These are phyloP conservation scores for Spiraea crenata DNA, from an alignment of 331 rosid species.

Conservation along the genomic window DNA sequence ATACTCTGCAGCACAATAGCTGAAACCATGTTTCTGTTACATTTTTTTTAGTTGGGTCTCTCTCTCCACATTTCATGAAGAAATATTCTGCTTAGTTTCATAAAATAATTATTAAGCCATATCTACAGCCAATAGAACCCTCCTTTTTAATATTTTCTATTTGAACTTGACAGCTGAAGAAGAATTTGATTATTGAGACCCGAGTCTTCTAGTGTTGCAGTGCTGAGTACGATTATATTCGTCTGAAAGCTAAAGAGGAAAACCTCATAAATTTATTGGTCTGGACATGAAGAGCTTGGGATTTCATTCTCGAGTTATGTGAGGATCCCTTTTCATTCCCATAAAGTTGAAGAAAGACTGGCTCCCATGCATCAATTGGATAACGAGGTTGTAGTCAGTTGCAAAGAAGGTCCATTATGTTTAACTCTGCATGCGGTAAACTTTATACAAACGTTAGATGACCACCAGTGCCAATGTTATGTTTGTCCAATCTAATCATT, in stretches of 20 bases:
- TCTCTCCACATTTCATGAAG: conserved; percentile 18
- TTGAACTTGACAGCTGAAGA: too few relatives aligned
- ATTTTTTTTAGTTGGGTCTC: background rate
- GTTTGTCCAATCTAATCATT: too few relatives aligned
- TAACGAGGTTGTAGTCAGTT: background rate
- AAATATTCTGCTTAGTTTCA: conserved; percentile 15
- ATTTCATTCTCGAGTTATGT: too few relatives aligned
- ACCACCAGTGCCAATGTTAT: too few relatives aligned
- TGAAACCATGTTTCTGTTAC: background rate
- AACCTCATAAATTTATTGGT: background rate
- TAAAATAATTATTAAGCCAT: too few relatives aligned
- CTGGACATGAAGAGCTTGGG: background rate
- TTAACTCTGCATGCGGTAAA: background rate
- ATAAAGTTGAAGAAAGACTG: background rate
- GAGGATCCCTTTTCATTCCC: background rate
- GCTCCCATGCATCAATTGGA: background rate
- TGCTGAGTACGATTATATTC: conserved; percentile 21
- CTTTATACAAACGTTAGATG: too few relatives aligned
- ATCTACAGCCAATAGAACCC: too few relatives aligned
- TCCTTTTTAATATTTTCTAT: too few relatives aligned
- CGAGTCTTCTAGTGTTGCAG: conserved; percentile 9
- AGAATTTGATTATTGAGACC: too few relatives aligned
- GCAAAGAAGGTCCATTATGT: background rate
- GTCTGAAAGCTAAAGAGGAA: conserved; percentile 16
- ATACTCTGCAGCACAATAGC: background rate